Conservation (phyloP, 495 filamentous ascomycete genomes). For the Aspergillus biplanus region DNA sequence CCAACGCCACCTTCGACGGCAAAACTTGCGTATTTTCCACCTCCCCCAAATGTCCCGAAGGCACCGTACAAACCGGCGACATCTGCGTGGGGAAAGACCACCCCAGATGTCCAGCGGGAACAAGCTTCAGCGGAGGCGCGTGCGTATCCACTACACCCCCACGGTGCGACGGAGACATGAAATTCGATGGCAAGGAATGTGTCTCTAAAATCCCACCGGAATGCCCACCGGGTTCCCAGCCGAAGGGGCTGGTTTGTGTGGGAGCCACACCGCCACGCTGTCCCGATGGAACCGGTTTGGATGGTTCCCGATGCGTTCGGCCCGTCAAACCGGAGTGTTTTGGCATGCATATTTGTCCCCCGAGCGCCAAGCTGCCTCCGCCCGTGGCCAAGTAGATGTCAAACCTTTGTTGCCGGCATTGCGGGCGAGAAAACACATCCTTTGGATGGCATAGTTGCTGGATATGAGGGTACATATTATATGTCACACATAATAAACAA, state of each 20-base stretch:
- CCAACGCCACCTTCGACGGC: constrained; percentile 14
- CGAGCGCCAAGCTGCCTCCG: neutral
- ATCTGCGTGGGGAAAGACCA: constrained; percentile 1
- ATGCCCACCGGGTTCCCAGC: neutral
- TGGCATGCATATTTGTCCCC: neutral
- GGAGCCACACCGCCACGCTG: neutral
- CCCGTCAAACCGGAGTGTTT: neutral
- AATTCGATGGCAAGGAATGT: constrained; percentile 14
- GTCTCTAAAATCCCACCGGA: neutral
- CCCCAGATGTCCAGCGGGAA: constrained; percentile 10
- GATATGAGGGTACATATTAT: too few species aligned
- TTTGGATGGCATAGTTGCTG: too few species aligned
- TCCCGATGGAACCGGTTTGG: neutral
- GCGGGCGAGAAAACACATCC: too few species aligned
- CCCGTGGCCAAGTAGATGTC: neutral
- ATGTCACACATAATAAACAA: too few species aligned
- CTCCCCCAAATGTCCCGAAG: constrained; percentile 6
- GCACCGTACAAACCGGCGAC: constrained; percentile 7
- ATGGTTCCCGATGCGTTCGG: neutral
- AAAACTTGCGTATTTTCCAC: constrained; percentile 11
- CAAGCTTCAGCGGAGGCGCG: constrained; percentile 2
- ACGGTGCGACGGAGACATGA: constrained; percentile 1
- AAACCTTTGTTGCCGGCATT: too few species aligned
- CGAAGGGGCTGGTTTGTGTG: neutral
- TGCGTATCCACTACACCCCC: constrained; percentile 11